Percentiles rank a stretch among this genome's conserved stretches.
These are phyloP conservation scores for Dalechampia spathulata DNA, from an alignment of 441 rosid genomes.

Conservation along the genomic window DNA sequence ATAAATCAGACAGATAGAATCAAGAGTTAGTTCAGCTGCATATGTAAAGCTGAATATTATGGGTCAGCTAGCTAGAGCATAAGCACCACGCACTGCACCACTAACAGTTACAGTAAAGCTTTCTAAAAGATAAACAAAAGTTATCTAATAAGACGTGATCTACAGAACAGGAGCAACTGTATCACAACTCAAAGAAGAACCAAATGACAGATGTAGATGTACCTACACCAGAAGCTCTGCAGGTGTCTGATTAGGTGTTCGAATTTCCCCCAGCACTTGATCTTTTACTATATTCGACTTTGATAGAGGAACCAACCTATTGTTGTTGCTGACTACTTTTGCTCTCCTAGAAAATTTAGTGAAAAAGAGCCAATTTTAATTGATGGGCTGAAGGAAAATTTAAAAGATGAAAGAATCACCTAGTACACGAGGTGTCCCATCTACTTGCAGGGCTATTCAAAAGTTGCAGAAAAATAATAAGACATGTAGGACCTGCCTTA, in stretches of 20 bases:
- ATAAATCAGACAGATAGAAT: no score
- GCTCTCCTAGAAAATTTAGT: constrained; percentile 47
- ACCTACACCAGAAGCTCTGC: constrained; percentile 37
- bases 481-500: constrained; percentile 41
- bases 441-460: no score
- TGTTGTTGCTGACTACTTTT: constrained; percentile 41
- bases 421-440: no score
- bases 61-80: background rate
- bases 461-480: background rate
- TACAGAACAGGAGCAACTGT: background rate
- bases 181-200: constrained; percentile 5
- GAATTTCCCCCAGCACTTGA: constrained; percentile 32
- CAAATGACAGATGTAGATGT: constrained; percentile 12
- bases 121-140: no score
- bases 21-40: background rate
- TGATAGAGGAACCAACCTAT: constrained; percentile 22
- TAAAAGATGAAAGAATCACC: constrained; percentile 3
- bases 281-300: constrained; percentile 24
- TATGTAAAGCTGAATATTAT: no score
- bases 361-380: constrained; percentile 1
- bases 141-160: no score
- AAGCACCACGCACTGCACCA: no score
- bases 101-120: no score
- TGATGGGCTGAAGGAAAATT: background rate
- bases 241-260: constrained; percentile 24